phyloP scores from a whole-genome alignment of 1,284 basidiomycete genomes.

The Amylostereum areolatum region DNA sequence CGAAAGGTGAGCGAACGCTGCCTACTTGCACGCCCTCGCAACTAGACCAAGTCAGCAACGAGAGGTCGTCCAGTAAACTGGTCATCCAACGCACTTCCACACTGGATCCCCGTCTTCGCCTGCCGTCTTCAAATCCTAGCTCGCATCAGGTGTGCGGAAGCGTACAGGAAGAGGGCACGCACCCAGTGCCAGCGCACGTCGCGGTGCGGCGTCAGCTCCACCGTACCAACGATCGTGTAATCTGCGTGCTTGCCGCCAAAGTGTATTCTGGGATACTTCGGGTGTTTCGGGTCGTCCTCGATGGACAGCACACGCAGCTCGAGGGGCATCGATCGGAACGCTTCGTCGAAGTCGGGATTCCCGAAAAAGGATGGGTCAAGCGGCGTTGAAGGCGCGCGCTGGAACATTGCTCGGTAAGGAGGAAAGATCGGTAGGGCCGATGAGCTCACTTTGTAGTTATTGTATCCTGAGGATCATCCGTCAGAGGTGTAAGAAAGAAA shows the following conservation, averaged over 20 bases:
- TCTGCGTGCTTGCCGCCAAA: slow-evolving; percentile 46
- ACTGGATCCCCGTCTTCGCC: slow-evolving; percentile 52
- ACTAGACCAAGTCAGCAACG: slow-evolving; percentile 26
- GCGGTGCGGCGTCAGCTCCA: slow-evolving; percentile 51
- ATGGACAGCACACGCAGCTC: slow-evolving; percentile 37
- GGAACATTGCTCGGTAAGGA: neutral
- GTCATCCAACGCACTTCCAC: slow-evolving; percentile 47
- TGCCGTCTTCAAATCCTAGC: slow-evolving; percentile 34
- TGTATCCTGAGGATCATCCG: slow-evolving; percentile 36
- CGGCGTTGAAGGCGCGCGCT: slow-evolving; percentile 24
- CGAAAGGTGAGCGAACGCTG: slow-evolving; percentile 49
- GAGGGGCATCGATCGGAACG: slow-evolving; percentile 41
- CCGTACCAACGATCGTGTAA: slow-evolving; percentile 42
- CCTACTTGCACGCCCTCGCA: slow-evolving; percentile 62
- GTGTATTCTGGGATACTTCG: slow-evolving; percentile 45
- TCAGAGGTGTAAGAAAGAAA: neutral
- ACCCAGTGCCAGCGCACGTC: slow-evolving; percentile 63
- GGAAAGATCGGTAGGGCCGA: neutral
- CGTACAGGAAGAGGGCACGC: slow-evolving; percentile 21
- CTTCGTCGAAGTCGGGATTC: slow-evolving; percentile 42
- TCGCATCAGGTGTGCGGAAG: neutral
- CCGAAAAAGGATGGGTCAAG: slow-evolving; percentile 44
- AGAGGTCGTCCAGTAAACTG: slow-evolving; percentile 1
- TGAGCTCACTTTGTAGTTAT: slow-evolving; percentile 35
- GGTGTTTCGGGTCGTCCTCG: slow-evolving; percentile 39